Base-by-base conservation (phyloP, 2,329 filamentous ascomycete genomes). In the Aspergillus jensenii region DNA sequence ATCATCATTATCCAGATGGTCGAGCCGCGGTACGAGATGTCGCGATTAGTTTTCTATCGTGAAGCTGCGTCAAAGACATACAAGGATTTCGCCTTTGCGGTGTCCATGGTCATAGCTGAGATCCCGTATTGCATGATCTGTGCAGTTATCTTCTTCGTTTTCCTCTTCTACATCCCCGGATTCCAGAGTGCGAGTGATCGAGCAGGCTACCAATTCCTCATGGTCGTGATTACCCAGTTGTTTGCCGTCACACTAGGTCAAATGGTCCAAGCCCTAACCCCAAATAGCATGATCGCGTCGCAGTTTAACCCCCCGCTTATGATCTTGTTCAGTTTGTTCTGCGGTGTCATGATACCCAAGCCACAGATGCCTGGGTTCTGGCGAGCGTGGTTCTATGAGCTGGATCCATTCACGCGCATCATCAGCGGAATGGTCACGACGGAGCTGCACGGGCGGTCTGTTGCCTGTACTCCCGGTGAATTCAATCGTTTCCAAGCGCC, bases 21-120 rank as follows among this genome's bases (percentile, higher is more conserved):
- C 54, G 89, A 96, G 74, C 86, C 89, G 41, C 93, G 92, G 78
- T 96, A 90, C 73, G 88, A 92, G 69, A 80, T 93, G 67, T 87
- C 89, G 61, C 85, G 91, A 44, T 82, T 90, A 69, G 88, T 96
- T 62, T 93, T 90, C 78, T 95, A 93, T 81, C 89, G 92, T 58
- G 92, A 96, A 76, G 84, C 89, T 17, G 89, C 90, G 15, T 87
- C 88, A 56, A 96, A 96, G 78, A 92, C 93, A 74, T 96, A 96
- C 81, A 88, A 85, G 60, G 85, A 89, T 47, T 86, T 90, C 60
- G 89, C 89, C 2, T 96, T 96, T 67, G 87, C 88, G 0, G 76
- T 88, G 0, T 87, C 88, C 35, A 89, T 95, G 79, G 83, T 93
- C n/a, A 69, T 92, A 6, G 90, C 90, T 27, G 92, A 96, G 74